These are phyloP conservation scores for Emmonsiellopsis sp. DNA, from an alignment of 2,329 filamentous ascomycete genomes.

Conservation along the genomic window DNA sequence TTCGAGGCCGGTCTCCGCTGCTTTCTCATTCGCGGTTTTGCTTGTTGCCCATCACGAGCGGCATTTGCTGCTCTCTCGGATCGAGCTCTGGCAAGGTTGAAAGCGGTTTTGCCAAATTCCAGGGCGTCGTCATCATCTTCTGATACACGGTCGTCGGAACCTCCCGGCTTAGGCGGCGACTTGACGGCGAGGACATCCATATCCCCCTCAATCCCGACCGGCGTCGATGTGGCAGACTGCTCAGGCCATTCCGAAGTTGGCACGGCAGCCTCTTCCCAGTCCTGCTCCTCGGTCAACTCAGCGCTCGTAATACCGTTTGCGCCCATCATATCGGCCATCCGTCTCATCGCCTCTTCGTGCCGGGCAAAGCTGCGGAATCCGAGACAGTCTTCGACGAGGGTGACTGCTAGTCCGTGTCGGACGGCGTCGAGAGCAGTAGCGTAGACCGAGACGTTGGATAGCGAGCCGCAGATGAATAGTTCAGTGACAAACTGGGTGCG, in stretches of 20 bases:
- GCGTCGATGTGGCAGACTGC: slow-evolving; percentile 11
- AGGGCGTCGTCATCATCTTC: background rate
- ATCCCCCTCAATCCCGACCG: slow-evolving; percentile 26
- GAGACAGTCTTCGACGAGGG: slow-evolving; percentile 78
- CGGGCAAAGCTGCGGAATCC: slow-evolving; percentile 64
- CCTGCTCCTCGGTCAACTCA: slow-evolving; percentile 47
- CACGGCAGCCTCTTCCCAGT: slow-evolving; percentile 32
- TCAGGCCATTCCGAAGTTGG: slow-evolving; percentile 10
- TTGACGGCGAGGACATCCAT: slow-evolving; percentile 27
- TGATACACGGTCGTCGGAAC: background rate
- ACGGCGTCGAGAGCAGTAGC: slow-evolving; percentile 88
- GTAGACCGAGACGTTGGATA: slow-evolving; percentile 81
- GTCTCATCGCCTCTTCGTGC: slow-evolving; percentile 61
- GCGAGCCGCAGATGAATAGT: slow-evolving; percentile 76
- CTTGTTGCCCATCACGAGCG: background rate
- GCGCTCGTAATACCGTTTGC: slow-evolving; percentile 55
- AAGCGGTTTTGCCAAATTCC: background rate
- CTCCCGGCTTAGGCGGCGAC: slow-evolving; percentile 3
- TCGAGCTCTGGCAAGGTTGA: background rate
- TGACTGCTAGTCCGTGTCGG: slow-evolving; percentile 77
- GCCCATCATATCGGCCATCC: slow-evolving; percentile 65
- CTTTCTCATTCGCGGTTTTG: slow-evolving; percentile 1
- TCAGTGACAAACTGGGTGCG: slow-evolving; percentile 84
- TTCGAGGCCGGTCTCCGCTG: background rate
- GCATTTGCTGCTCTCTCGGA: background rate